Percentiles rank a stretch among this genome's conserved stretches.
phyloP scores from a whole-genome alignment of 768 basidiomycete species.

The Tricholoma bakamatsutake region DNA sequence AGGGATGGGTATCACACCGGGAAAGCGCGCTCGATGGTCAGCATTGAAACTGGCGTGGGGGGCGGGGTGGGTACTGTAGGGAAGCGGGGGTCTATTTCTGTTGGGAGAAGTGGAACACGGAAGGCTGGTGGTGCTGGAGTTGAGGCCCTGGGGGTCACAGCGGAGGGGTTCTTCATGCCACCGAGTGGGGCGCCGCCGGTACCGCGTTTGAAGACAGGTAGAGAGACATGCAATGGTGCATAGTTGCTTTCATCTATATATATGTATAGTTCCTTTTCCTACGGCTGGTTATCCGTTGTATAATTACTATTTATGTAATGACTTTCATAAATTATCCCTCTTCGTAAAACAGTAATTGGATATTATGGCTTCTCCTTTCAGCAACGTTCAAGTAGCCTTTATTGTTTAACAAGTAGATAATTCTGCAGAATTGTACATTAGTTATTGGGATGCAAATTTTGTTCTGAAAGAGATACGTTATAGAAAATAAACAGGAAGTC shows the following conservation, averaged over 20 bases:
- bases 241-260: not conserved
- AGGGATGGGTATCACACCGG: conserved; percentile 22
- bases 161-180: conserved; percentile 70
- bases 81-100: conserved; percentile 54
- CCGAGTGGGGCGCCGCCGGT: conserved; percentile 36
- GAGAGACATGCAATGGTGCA: not conserved
- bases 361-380: not conserved
- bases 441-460: too few species aligned
- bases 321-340: not conserved
- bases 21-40: conserved; percentile 56
- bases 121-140: conserved; percentile 71
- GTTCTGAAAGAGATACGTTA: too few species aligned
- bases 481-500: not conserved
- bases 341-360: not conserved
- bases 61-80: conserved; percentile 21
- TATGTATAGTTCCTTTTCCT: not conserved
- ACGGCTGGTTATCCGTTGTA: not conserved
- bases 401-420: too few species aligned
- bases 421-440: too few species aligned
- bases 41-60: conserved; percentile 45
- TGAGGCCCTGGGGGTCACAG: conserved; percentile 70
- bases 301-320: not conserved
- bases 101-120: conserved; percentile 55
- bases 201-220: conserved; percentile 11
- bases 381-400: not conserved